phyloP scores from a whole-genome alignment of 495 filamentous ascomycete species.

The Elasticomyces elasticus region DNA sequence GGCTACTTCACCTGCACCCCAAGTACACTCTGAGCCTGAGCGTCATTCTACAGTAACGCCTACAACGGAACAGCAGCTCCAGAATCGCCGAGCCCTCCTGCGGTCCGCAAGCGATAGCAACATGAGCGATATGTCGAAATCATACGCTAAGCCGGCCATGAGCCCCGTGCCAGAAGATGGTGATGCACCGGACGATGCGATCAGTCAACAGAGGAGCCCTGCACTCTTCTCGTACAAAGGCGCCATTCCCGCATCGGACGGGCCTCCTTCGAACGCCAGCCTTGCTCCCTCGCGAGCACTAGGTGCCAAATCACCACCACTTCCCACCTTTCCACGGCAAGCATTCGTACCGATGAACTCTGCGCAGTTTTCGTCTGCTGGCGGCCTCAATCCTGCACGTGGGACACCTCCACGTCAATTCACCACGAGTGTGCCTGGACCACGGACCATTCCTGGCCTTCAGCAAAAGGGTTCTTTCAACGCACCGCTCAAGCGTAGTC shows the following conservation, averaged over 20 bases:
- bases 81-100: not conserved
- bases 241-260: slow-evolving; percentile 9
- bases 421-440: slow-evolving; percentile 1
- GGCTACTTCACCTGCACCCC: not conserved
- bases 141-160: slow-evolving; percentile 5
- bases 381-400: not conserved
- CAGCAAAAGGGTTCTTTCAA: slow-evolving; percentile 1
- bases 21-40: not conserved
- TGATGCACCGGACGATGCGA: not conserved
- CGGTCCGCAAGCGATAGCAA: slow-evolving; percentile 1
- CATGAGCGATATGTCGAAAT: slow-evolving; percentile 2
- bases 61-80: not conserved
- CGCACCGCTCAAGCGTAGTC: slow-evolving; percentile 11
- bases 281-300: not conserved
- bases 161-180: slow-evolving; percentile 6
- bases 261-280: not conserved
- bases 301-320: slow-evolving; percentile 1
- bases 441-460: not conserved
- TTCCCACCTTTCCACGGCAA: slow-evolving; percentile 4
- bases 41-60: not conserved
- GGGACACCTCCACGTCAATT: not conserved
- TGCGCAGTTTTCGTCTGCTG: slow-evolving; percentile 7
- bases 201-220: not conserved
- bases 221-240: slow-evolving; percentile 10
- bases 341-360: slow-evolving; percentile 6